Conservation (phyloP, 2,329 filamentous ascomycete species). For the Penicillium rolfsii region DNA sequence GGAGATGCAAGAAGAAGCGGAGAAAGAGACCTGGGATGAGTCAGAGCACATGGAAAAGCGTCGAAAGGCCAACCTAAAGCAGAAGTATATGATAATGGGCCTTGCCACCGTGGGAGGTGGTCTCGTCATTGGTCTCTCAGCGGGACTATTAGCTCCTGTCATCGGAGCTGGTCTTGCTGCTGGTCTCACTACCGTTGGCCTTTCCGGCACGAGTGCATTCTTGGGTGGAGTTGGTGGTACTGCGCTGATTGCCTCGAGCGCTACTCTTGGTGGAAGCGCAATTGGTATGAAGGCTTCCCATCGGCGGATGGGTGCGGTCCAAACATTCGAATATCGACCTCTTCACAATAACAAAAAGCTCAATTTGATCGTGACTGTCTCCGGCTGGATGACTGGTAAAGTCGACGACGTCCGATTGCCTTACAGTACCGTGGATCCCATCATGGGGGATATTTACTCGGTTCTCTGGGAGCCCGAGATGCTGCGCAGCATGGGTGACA, state of each 20-base stretch:
- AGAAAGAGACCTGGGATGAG: conserved; percentile 98
- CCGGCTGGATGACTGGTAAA: conserved; percentile 98
- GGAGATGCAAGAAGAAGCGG: conserved; percentile 94
- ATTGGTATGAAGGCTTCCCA: conserved; percentile 86
- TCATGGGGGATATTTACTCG: conserved; percentile 98
- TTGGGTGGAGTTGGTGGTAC: conserved; percentile 89
- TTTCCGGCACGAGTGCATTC: conserved; percentile 85
- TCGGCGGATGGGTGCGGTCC: conserved; percentile 85
- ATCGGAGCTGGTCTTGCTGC: conserved; percentile 93
- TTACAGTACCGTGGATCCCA: conserved; percentile 92
- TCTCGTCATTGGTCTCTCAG: conserved; percentile 91
- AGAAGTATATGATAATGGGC: conserved; percentile 92
- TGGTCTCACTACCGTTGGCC: conserved; percentile 92
- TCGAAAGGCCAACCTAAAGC: conserved; percentile 77
- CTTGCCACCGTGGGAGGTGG: conserved; percentile 93
- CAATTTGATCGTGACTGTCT: conserved; percentile 91
- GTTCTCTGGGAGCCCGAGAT: conserved; percentile 98
- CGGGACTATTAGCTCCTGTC: conserved; percentile 85
- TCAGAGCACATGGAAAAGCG: conserved; percentile 88
- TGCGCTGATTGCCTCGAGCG: conserved; percentile 88
- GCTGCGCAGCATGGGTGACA: conserved; percentile 96
- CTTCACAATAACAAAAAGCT: conserved; percentile 97
- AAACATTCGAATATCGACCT: conserved; percentile 94
- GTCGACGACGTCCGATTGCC: conserved; percentile 94
- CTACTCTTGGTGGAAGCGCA: conserved; percentile 80